A percentile compares a stretch with the other conserved stretches of the same genome.
Conservation (phyloP, 2,329 filamentous ascomycete species). For the Dothistroma pini region DNA sequence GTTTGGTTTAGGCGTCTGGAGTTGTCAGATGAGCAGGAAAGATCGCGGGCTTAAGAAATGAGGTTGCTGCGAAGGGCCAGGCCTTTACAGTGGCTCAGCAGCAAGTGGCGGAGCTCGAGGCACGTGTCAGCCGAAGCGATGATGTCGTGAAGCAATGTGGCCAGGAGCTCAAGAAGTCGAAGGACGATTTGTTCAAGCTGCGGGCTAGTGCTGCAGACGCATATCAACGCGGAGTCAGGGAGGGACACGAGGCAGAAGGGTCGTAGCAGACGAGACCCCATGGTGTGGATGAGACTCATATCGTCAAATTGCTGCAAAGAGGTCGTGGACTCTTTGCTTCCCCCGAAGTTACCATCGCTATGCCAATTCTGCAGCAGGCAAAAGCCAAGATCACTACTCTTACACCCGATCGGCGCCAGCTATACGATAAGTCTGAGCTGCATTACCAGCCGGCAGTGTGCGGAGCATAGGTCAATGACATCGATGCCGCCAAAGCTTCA, state of each 20-base stretch:
- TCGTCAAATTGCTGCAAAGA: neutral
- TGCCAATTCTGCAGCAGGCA: slow-evolving; percentile 3
- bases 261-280: neutral
- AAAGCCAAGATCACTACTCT: slow-evolving; percentile 2
- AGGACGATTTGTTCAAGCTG: neutral
- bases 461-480: slow-evolving; percentile 11
- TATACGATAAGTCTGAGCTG: slow-evolving; percentile 6
- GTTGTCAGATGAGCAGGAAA: too few species aligned
- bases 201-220: neutral
- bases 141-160: neutral
- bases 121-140: neutral
- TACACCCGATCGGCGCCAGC: neutral
- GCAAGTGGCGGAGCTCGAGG: neutral
- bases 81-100: neutral
- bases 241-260: slow-evolving; percentile 3
- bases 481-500: slow-evolving; percentile 6
- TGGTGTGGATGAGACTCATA: neutral
- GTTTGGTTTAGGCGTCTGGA: too few species aligned
- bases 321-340: neutral
- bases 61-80: neutral
- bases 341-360: neutral
- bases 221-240: neutral
- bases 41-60: neutral
- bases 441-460: slow-evolving; percentile 10
- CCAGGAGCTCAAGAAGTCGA: neutral